phyloP scores from a whole-genome alignment of 1,284 basidiomycete species.

The Austroboletus niveus region DNA sequence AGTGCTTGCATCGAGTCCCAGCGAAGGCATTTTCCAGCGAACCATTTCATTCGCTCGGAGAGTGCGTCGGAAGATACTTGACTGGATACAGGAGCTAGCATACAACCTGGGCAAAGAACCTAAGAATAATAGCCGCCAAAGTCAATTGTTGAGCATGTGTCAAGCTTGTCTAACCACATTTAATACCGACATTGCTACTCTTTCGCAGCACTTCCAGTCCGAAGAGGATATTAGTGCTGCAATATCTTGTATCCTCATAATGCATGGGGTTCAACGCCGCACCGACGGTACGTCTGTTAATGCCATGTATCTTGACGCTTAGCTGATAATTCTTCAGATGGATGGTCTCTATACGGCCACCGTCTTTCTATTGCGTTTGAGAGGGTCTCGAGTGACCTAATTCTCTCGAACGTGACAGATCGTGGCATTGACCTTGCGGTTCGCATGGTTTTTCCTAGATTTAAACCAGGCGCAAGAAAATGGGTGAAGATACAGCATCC shows the following conservation, averaged over 20 bases:
- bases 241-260: conserved; percentile 34
- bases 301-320: no score
- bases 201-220: not conserved
- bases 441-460: conserved; percentile 28
- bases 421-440: no score
- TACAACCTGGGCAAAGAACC: not conserved
- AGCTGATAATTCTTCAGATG: not conserved
- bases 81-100: not conserved
- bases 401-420: not conserved
- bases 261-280: not conserved
- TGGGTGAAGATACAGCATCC: not conserved
- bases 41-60: not conserved
- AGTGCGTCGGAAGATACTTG: not conserved
- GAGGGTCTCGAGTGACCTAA: not conserved
- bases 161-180: not conserved
- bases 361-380: not conserved
- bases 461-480: not conserved
- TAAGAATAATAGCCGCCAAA: not conserved
- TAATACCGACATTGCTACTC: not conserved
- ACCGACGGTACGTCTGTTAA: no score
- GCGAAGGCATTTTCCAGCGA: not conserved
- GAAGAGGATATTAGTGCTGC: conserved; percentile 14
- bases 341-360: conserved; percentile 6
- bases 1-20: no score
- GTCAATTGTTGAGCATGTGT: not conserved